Conservation (phyloP, 2,329 filamentous ascomycete genomes). For the Ascochyta lentis region DNA sequence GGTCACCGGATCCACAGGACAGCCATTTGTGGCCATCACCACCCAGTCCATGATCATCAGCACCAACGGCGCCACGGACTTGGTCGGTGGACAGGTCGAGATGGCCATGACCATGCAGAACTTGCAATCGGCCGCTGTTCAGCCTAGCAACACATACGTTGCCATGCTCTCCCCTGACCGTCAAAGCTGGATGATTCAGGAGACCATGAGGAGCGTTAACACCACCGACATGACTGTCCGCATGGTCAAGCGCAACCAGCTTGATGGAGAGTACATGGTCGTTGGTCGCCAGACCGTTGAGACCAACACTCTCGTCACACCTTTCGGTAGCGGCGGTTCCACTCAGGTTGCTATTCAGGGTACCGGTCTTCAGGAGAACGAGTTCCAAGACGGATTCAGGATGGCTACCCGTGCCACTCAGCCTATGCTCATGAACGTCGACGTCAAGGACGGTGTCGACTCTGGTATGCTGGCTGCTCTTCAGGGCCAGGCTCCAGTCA, state of each 20-base stretch:
- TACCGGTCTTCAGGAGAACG: slow-evolving; percentile 48
- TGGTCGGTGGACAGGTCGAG: slow-evolving; percentile 47
- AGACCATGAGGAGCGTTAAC: slow-evolving; percentile 47
- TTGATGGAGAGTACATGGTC: slow-evolving; percentile 49
- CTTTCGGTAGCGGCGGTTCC: slow-evolving; percentile 37
- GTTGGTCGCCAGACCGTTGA: slow-evolving; percentile 48
- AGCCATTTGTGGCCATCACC: slow-evolving; percentile 45
- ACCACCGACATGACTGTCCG: slow-evolving; percentile 47
- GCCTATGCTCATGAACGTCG: slow-evolving; percentile 46
- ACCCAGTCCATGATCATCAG: slow-evolving; percentile 45
- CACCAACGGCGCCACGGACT: slow-evolving; percentile 45
- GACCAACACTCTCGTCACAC: slow-evolving; percentile 42
- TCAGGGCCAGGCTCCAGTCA: slow-evolving; percentile 39
- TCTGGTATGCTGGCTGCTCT: slow-evolving; percentile 43
- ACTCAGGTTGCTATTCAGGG: slow-evolving; percentile 42
- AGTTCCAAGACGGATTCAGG: slow-evolving; percentile 49
- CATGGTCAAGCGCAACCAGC: slow-evolving; percentile 43
- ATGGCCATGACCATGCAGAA: slow-evolving; percentile 42
- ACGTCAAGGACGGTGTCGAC: slow-evolving; percentile 46
- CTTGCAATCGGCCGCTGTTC: slow-evolving; percentile 38
- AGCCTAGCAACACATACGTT: slow-evolving; percentile 46
- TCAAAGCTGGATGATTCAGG: slow-evolving; percentile 49
- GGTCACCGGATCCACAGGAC: slow-evolving; percentile 46
- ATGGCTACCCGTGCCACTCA: slow-evolving; percentile 46
- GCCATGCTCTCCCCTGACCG: slow-evolving; percentile 47